These are phyloP conservation scores for Isabelozyma gotoi DNA, from an alignment of 805 yeast species.

Conservation along the genomic window DNA sequence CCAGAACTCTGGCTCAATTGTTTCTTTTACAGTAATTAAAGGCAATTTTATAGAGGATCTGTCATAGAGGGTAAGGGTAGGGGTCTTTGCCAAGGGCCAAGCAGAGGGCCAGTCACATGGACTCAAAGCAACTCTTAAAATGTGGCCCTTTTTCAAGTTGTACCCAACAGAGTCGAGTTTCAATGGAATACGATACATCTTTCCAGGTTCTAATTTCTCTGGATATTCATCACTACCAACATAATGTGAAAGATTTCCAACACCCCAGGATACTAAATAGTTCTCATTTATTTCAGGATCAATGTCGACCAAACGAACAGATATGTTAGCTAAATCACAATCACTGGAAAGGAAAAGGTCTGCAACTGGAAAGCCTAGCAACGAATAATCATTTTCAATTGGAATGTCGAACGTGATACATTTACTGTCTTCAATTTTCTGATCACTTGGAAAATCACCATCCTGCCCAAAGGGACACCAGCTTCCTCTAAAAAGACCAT, in stretches of 20 bases:
- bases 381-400: conserved; percentile 14
- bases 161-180: conserved; percentile 42
- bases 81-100: conserved; percentile 46
- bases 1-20: conserved; percentile 19
- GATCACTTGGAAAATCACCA: conserved; percentile 49
- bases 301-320: conserved; percentile 40
- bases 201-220: conserved; percentile 25
- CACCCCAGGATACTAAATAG: conserved; percentile 47
- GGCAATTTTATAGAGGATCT: conserved; percentile 30
- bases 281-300: conserved; percentile 35
- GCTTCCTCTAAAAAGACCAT: conserved; percentile 46
- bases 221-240: conserved; percentile 43
- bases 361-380: conserved; percentile 39
- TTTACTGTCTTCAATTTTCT: conserved; percentile 41
- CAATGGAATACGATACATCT: conserved; percentile 31
- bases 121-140: conserved; percentile 39
- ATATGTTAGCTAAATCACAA: conserved; percentile 36
- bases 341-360: conserved; percentile 33
- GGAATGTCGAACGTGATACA: conserved; percentile 35
- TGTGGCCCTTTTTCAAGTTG: conserved; percentile 34
- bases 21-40: conserved; percentile 14
- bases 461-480: conserved; percentile 47
- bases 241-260: conserved; percentile 37
- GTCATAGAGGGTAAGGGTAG: conserved; percentile 30
- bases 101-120: conserved; percentile 49